Conservation (phyloP, 345 rosid species). For the Leavenworthia alabamica region DNA sequence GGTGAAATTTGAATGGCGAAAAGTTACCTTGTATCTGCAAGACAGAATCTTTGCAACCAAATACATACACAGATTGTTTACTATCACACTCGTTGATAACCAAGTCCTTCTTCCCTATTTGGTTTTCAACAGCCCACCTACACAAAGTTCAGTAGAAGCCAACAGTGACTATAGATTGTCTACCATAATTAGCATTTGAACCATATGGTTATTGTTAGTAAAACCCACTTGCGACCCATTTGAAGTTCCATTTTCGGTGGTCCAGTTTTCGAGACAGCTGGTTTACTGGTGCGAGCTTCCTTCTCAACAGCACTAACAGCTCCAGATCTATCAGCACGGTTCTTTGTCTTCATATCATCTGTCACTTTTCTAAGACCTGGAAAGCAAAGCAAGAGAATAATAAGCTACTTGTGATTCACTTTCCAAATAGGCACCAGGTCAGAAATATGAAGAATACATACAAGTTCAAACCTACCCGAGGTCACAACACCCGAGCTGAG, state of each 20-base stretch:
- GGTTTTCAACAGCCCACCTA: conserved; percentile 98
- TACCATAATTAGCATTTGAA: background rate
- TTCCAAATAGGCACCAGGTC: background rate
- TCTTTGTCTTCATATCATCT: conserved; percentile 90
- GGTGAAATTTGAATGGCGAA: background rate
- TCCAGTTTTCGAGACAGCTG: conserved; percentile 61
- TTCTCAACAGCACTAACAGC: conserved; percentile 55
- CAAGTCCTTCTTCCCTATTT: conserved; percentile 76
- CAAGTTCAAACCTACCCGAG: conserved; percentile 40
- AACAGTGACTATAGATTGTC: conserved; percentile 7
- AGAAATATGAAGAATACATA: background rate
- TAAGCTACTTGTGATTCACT: background rate
- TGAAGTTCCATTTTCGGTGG: conserved; percentile 96
- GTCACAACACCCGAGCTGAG: conserved; percentile 70
- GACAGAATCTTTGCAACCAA: conserved; percentile 96
- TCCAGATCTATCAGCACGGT: conserved; percentile 62
- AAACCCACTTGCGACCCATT: conserved; percentile 93
- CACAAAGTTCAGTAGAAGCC: background rate
- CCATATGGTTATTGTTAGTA: background rate
- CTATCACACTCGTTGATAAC: conserved; percentile 87
- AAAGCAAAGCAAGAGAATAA: conserved; percentile 14
- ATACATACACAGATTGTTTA: conserved; percentile 81
- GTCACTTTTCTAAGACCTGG: conserved; percentile 87
- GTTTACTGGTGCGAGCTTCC: conserved; percentile 39
- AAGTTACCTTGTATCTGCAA: conserved; percentile 78